Percentiles rank a stretch among this genome's conserved stretches.
phyloP scores from a whole-genome alignment of 139 green algal species.

The Trebouxia sp. region DNA sequence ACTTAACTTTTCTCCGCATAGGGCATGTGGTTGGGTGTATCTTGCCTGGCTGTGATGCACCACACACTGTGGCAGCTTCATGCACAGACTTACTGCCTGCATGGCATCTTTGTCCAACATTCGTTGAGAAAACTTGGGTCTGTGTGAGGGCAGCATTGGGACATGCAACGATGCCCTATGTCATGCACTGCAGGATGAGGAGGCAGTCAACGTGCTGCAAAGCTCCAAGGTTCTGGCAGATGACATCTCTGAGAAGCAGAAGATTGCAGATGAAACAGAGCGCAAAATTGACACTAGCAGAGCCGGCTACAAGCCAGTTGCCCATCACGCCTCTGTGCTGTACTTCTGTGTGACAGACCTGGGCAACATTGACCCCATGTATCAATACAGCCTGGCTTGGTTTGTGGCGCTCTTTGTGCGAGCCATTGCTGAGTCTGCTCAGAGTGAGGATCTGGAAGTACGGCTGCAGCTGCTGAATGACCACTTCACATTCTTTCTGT shows the following conservation, averaged over 20 bases:
- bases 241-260: conserved; percentile 76
- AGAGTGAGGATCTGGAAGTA: conserved; percentile 59
- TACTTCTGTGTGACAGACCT: conserved; percentile 86
- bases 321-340: conserved; percentile 64
- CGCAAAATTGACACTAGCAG: conserved; percentile 76
- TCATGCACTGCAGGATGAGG: conserved; percentile 46
- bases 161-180: not conserved
- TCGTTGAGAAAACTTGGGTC: too few relatives aligned
- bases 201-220: conserved; percentile 58
- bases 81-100: too few relatives aligned
- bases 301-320: conserved; percentile 68
- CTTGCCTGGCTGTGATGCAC: too few relatives aligned
- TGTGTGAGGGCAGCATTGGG: too few relatives aligned
- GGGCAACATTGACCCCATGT: conserved; percentile 81
- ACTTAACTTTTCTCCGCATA: too few relatives aligned
- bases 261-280: conserved; percentile 80
- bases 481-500: conserved; percentile 78
- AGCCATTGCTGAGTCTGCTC: conserved; percentile 70
- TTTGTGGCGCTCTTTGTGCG: conserved; percentile 78
- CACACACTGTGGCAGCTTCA: too few relatives aligned
- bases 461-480: conserved; percentile 66
- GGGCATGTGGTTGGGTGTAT: too few relatives aligned
- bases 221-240: conserved; percentile 56
- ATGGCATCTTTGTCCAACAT: too few relatives aligned
- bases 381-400: conserved; percentile 78